Conservation (phyloP, 2,329 filamentous ascomycete genomes). For the Fusarium gaditjirri region DNA sequence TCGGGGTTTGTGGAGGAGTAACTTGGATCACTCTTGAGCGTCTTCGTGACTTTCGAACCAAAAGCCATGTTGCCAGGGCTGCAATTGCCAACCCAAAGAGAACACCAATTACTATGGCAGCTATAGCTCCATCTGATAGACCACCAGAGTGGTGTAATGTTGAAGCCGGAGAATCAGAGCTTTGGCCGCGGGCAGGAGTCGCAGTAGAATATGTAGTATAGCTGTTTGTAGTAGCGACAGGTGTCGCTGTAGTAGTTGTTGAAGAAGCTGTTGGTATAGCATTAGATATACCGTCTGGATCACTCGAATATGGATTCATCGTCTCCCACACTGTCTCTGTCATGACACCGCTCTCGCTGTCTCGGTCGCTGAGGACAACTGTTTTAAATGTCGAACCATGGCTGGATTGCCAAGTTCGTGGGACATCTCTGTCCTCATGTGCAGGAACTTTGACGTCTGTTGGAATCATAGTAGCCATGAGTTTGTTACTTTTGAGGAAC, state of each 20-base stretch:
- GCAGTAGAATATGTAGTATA: background rate
- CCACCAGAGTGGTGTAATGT: background rate
- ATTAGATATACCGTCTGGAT: background rate
- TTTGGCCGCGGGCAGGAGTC: background rate
- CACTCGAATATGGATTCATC: slow-evolving; percentile 21
- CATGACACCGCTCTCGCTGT: background rate
- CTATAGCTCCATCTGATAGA: slow-evolving; percentile 29
- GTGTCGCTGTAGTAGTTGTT: background rate
- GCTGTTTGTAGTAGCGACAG: background rate
- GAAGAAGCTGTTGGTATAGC: background rate
- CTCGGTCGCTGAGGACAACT: slow-evolving; percentile 1
- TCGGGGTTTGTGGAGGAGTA: background rate
- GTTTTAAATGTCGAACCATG: slow-evolving; percentile 16
- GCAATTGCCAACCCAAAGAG: slow-evolving; percentile 5
- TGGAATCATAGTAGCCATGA: slow-evolving; percentile 22
- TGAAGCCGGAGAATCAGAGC: background rate
- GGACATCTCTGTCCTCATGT: slow-evolving; percentile 2
- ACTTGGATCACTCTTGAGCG: background rate
- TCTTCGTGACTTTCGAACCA: slow-evolving; percentile 8
- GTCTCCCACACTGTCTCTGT: slow-evolving; percentile 26
- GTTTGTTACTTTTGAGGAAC: slow-evolving; percentile 22
- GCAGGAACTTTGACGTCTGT: slow-evolving; percentile 7
- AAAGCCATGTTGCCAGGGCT: slow-evolving; percentile 21
- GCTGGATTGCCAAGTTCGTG: slow-evolving; percentile 17
- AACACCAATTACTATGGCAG: slow-evolving; percentile 31